Percentiles rank a stretch among this genome's conserved stretches.
Conservation (phyloP, 2,329 filamentous ascomycete species). For the Cladosporium sp. region DNA sequence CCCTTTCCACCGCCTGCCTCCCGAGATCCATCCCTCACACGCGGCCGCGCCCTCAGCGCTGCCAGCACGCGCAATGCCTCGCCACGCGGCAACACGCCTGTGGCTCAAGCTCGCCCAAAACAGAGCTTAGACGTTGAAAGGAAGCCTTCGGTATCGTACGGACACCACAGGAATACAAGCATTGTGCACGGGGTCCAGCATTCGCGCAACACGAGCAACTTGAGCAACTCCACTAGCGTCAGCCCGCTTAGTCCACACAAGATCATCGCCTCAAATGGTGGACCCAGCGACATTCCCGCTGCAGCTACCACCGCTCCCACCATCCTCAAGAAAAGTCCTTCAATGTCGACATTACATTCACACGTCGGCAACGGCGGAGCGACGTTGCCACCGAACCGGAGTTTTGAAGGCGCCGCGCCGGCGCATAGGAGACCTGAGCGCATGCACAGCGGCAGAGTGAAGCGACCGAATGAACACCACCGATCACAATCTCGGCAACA, state of each 20-base stretch:
- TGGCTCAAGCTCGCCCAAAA: constrained; percentile 34
- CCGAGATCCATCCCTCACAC: constrained; percentile 40
- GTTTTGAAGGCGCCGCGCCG: constrained; percentile 21
- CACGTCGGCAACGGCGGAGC: constrained; percentile 17
- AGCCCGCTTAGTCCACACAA: constrained; percentile 72
- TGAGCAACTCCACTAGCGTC: constrained; percentile 64
- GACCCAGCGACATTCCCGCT: constrained; percentile 4
- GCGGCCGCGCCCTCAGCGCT: constrained; percentile 41
- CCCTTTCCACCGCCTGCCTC: constrained; percentile 15
- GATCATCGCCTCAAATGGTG: constrained; percentile 20
- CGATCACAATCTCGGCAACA: constrained; percentile 61
- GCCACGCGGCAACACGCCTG: constrained; percentile 40
- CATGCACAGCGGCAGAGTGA: constrained; percentile 51
- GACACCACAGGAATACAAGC: constrained; percentile 91
- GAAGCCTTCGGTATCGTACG: constrained; percentile 56
- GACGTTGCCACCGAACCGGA: constrained; percentile 18
- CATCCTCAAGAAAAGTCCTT: constrained; percentile 28
- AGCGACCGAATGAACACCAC: constrained; percentile 67
- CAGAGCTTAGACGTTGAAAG: constrained; percentile 38
- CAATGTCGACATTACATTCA: constrained; percentile 25
- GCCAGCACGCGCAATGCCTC: constrained; percentile 37
- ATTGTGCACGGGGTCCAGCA: constrained; percentile 97
- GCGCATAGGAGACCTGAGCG: constrained; percentile 35
- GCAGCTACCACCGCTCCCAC: not conserved
- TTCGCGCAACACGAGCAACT: constrained; percentile 77